Evolutionary conservation across 2,329 filamentous ascomycete species (phyloP), one percentile per base, ranked within the genome.

Genomic region (Immersiporthe knoxdaviesiana): DNA sequence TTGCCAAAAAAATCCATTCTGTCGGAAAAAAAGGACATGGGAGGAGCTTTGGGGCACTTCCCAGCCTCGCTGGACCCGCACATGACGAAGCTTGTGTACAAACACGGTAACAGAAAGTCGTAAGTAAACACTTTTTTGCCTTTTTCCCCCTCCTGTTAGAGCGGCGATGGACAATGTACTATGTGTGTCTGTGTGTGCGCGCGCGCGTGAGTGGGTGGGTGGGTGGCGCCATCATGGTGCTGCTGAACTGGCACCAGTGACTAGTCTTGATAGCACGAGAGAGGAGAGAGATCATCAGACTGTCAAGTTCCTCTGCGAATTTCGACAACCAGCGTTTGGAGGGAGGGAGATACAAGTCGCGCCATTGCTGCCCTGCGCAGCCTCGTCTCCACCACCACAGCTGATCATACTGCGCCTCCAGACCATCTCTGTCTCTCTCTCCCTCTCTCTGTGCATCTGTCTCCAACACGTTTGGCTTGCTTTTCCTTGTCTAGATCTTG

Each of bases 1-100:
- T 70, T 70, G 66, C 69, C 37, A 11, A 11, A 68, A 68, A 41
- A 68, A 41, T 27, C 41, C 65, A 41, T 59, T 30, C 65, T 60
- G 27, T 50, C 65, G 62, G 66, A 7, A 27, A 54, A 14, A 58
- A 47, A 62, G 11, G 11, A 37, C 63, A 61, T 62, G 63, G 64
- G 59, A 39, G 37, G 35, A 35, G 35, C 35, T 8, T 27, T 24
- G 63, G 67, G 64, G 27, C 27, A n/a, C 35, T 24, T 63, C 69
- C 69, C 63, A 66, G 64, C 64, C 69, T 68, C 64, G 58, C 66
- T 65, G 39, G 41, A 50, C 54, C 32, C 39, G 60, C 21, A 37
- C 41, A 63, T 63, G 56, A 54, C 64, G 39, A 60, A n/a, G 27
- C 60, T 27, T 44, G 41, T 44, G 41, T 21, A 44, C 41, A 44